Conservation (phyloP, 305 asterid species). For the Petunia hybrid region DNA sequence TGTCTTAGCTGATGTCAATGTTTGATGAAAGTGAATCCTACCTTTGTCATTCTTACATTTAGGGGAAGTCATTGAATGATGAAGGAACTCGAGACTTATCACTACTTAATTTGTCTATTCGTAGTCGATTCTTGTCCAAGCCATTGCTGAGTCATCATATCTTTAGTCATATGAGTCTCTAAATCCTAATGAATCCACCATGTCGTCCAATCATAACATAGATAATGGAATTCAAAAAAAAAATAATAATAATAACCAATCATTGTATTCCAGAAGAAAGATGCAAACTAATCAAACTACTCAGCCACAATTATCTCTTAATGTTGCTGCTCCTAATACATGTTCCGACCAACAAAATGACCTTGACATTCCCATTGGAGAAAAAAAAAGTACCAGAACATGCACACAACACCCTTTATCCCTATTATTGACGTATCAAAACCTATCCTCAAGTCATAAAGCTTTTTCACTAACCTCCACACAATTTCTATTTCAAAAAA, state of each 20-base stretch:
- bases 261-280: slow-evolving; percentile 13
- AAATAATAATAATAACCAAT: too few species aligned
- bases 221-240: too few species aligned
- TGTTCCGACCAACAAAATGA: not conserved
- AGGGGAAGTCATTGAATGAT: not conserved
- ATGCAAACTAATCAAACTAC: not conserved
- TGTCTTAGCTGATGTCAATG: not conserved
- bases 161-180: not conserved
- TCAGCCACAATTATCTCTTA: not conserved
- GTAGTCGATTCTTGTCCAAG: not conserved
- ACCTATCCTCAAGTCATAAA: not conserved
- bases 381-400: not conserved
- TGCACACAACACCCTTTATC: not conserved
- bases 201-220: not conserved
- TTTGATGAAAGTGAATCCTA: not conserved
- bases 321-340: not conserved
- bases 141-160: too few species aligned
- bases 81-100: too few species aligned
- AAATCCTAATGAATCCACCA: not conserved
- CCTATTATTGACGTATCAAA: slow-evolving; percentile 20
- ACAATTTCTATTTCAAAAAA: not conserved
- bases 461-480: not conserved
- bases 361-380: not conserved
- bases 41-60: not conserved
- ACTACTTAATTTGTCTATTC: not conserved